Conservation (phyloP, 2,329 filamentous ascomycete genomes). For the Fusarium euwallaceae region DNA sequence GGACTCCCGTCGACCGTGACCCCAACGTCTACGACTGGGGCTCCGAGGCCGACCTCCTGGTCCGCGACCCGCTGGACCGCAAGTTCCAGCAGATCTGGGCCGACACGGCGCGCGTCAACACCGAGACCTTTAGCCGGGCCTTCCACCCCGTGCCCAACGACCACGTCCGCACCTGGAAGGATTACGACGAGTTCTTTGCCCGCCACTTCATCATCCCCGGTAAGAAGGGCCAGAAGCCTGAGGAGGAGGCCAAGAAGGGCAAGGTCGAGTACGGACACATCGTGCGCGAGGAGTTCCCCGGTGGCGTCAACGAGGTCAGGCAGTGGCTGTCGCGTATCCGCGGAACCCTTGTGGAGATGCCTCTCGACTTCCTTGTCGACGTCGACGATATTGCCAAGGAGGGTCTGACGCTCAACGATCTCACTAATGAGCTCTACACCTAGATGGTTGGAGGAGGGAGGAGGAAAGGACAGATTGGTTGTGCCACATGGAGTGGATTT, state of each 20-base stretch:
- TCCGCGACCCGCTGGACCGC: constrained; percentile 79
- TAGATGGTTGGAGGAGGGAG: constrained; percentile 46
- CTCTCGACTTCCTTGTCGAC: constrained; percentile 85
- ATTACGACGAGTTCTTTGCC: constrained; percentile 80
- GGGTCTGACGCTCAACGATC: constrained; percentile 77
- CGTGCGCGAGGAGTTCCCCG: constrained; percentile 81
- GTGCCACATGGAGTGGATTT: neutral
- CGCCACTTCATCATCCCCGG: constrained; percentile 73
- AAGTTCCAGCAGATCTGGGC: constrained; percentile 81
- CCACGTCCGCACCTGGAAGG: constrained; percentile 75
- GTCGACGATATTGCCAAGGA: constrained; percentile 87
- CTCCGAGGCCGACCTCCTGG: constrained; percentile 74
- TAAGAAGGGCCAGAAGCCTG: constrained; percentile 65
- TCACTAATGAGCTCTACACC: constrained; percentile 82
- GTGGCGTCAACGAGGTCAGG: constrained; percentile 80
- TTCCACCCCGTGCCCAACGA: constrained; percentile 86
- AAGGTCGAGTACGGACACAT: constrained; percentile 90
- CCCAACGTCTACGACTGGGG: constrained; percentile 82
- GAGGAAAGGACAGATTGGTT: neutral
- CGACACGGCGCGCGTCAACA: constrained; percentile 80
- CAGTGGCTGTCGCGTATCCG: constrained; percentile 75
- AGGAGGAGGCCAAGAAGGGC: constrained; percentile 59
- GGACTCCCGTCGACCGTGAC: constrained; percentile 77
- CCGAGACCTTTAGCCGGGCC: constrained; percentile 81
- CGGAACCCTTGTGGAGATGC: constrained; percentile 89